Base-by-base conservation (phyloP, 495 filamentous ascomycete genomes). In the Massariosphaeria phaeospora region DNA sequence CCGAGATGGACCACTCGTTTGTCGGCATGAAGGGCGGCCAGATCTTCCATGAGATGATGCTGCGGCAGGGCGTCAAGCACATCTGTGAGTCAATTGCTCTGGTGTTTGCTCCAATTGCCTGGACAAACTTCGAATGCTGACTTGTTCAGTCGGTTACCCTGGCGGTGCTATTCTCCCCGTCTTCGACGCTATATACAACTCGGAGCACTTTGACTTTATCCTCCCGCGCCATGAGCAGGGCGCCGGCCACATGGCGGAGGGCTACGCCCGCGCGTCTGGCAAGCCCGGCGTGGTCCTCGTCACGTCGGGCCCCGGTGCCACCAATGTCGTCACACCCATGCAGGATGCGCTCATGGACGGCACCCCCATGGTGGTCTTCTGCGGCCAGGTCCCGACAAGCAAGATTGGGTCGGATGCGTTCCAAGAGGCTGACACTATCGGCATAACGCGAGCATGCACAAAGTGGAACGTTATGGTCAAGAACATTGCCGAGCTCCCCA, bases 11-110 rank as follows among this genome's bases (percentile, higher is more conserved):
- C 63, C 70, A 73, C 57, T 66, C 63, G 40, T 96, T 98, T 74
- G 87, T 97, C 67, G 94, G 94, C 27, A 87, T 89, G 76, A 95
- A 79, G 43, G 94, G 94, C 69, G 93, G 93, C 66, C 84, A 96
- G 68, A 97, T 98, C 57, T 95, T 98, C 76, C 90, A 98, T 65
- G 91, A 98, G 72, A 97, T 98, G 93, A 95, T 98, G 89, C 79
- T 90, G 34, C 76, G 93, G 65, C 89, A 91, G 57, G 81, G 75
- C 56, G 94, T 98, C 25, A 91, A 96, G 75, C 87, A 94, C 70
- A 76, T 96, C 64, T 73, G 70, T 73, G 62, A 39, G 70, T 66
- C 8, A 34, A 33, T 36, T 24, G 17, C 10, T 9, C 17, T 21
- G 18, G 12, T 26, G 18, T 23, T 11, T 43, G 17, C 5, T 7